Percentiles rank a stretch among this genome's conserved stretches.
Evolutionary conservation across 2,329 filamentous ascomycete genomes (phyloP).

Genomic region (Orbilia javanica): DNA sequence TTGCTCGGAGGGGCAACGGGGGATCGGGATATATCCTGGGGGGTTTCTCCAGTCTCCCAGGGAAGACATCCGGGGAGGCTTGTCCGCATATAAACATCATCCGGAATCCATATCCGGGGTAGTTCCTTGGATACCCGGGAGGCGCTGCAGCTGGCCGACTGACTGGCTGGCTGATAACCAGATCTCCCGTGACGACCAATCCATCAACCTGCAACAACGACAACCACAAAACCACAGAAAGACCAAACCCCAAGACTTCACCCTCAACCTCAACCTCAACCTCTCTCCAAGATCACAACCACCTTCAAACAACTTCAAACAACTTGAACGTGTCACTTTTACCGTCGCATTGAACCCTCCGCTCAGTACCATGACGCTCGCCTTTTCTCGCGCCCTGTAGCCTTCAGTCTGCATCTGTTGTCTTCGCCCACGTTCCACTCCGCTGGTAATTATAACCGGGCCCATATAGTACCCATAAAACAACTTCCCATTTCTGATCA

Average conservation of each 20-base stretch:
- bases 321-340: constrained; percentile 2
- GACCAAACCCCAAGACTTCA: not conserved
- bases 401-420: constrained; percentile 17
- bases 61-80: not conserved
- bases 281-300: not conserved
- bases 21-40: not conserved
- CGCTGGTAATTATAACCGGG: not conserved
- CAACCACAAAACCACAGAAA: not conserved
- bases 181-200: constrained; percentile 31
- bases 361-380: constrained; percentile 43
- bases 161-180: not conserved
- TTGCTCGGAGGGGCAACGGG: not conserved
- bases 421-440: constrained; percentile 8
- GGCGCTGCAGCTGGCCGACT: constrained; percentile 11
- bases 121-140: not conserved
- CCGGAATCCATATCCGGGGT: not conserved
- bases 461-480: not conserved
- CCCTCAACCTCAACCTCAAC: constrained; percentile 27
- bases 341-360: constrained; percentile 21
- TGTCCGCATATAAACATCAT: not conserved
- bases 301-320: not conserved
- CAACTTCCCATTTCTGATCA: constrained; percentile 4
- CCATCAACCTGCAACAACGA: not conserved
- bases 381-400: constrained; percentile 40
- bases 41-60: not conserved